Conservation (phyloP, 2,329 filamentous ascomycete species). For the Talaromyces sp. region DNA sequence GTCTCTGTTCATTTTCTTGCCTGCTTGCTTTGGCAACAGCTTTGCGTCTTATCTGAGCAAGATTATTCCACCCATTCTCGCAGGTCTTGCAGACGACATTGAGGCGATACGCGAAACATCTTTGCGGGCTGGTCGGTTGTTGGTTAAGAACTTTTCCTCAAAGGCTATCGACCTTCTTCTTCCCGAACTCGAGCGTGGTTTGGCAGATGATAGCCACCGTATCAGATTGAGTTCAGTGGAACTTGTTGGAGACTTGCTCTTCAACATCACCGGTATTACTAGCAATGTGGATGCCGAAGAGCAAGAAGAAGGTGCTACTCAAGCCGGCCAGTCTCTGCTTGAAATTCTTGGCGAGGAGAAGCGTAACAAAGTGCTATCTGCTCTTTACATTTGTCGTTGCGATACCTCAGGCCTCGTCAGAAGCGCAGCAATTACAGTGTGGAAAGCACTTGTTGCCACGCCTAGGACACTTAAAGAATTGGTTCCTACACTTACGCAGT, state of each 20-base stretch:
- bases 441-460: slow-evolving; percentile 93
- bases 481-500: slow-evolving; percentile 87
- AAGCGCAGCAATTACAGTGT: slow-evolving; percentile 83
- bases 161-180: slow-evolving; percentile 90
- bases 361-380: slow-evolving; percentile 94
- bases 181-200: slow-evolving; percentile 88
- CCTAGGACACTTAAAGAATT: slow-evolving; percentile 92
- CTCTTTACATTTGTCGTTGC: slow-evolving; percentile 93
- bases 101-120: slow-evolving; percentile 98
- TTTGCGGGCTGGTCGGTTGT: slow-evolving; percentile 81
- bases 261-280: slow-evolving; percentile 94
- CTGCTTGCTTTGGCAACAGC: slow-evolving; percentile 97
- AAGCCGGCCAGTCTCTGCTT: slow-evolving; percentile 87
- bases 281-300: slow-evolving; percentile 75
- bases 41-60: slow-evolving; percentile 93
- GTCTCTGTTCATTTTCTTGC: slow-evolving; percentile 98
- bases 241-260: slow-evolving; percentile 90
- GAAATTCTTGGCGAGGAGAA: slow-evolving; percentile 94
- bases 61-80: slow-evolving; percentile 92
- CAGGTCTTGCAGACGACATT: slow-evolving; percentile 89
- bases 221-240: slow-evolving; percentile 98
- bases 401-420: slow-evolving; percentile 92
- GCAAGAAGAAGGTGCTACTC: slow-evolving; percentile 69
- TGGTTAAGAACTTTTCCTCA: slow-evolving; percentile 98
- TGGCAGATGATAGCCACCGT: slow-evolving; percentile 96